A percentile compares a stretch with the other conserved stretches of the same genome.
Conservation (phyloP, 2,329 filamentous ascomycete genomes). For the Metarhizium album region DNA sequence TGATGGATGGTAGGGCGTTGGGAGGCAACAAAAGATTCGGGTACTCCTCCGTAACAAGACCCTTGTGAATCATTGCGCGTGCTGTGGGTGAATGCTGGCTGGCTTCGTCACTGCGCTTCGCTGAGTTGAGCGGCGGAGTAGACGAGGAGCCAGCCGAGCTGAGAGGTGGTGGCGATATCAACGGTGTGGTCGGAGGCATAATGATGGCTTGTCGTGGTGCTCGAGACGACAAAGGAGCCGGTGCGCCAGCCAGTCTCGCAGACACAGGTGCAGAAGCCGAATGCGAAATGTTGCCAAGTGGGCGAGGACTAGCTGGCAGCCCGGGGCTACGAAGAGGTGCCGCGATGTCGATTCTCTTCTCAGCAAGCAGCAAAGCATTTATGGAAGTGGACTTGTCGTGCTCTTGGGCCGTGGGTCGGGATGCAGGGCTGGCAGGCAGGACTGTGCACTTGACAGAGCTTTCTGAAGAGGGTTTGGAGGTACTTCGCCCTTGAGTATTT, state of each 20-base stretch:
- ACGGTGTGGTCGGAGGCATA: conserved; percentile 57
- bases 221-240: conserved; percentile 57
- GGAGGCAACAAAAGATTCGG: conserved; percentile 78
- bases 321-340: conserved; percentile 47
- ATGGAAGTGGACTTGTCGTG: conserved; percentile 27
- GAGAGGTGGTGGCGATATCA: conserved; percentile 37
- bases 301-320: conserved; percentile 49
- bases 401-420: background rate
- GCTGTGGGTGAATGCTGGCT: conserved; percentile 19
- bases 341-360: conserved; percentile 21
- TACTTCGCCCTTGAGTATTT: conserved; percentile 59
- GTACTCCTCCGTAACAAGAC: conserved; percentile 75
- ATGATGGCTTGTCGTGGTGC: conserved; percentile 64
- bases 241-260: conserved; percentile 36
- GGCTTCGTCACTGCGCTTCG: conserved; percentile 3
- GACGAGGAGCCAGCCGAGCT: conserved; percentile 6
- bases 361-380: conserved; percentile 37
- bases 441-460: background rate
- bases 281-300: conserved; percentile 36
- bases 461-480: conserved; percentile 45
- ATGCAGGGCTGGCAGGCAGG: background rate
- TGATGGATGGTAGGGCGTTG: conserved; percentile 76
- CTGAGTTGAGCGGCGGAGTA: conserved; percentile 2
- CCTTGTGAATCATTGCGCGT: conserved; percentile 54
- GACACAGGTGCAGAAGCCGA: conserved; percentile 54